Base-by-base conservation (phyloP, 805 yeast species). In the Cyberlindnera xishuangbannaensis region DNA sequence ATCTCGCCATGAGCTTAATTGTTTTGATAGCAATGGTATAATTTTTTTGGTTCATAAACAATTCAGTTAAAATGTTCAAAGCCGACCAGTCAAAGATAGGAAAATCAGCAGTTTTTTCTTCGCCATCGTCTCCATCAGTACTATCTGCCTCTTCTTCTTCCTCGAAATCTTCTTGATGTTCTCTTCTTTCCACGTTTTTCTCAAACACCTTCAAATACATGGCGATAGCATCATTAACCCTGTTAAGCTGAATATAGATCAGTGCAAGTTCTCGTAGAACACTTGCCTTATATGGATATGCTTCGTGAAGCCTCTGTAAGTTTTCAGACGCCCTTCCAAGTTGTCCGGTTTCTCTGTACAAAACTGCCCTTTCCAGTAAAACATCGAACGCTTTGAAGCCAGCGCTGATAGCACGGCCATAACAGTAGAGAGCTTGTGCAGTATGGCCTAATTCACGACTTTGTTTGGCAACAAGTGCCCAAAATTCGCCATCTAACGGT, bases 51-150 rank as follows among this genome's bases (percentile, higher is more conserved):
- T 76, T 73, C n/a, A 77, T 67, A 48, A 83, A 82, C 24, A 90
- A 62, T 48, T 92, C 97, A 7, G 83, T 71, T 27, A 90, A 62
- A 39, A 86, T 84, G 48, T 92, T 90, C 30, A 90, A 65, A 39
- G 84, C 88, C 0, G 95, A 81, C 95, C 95, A 92, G 30, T 77
- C 86, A 55, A 90, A 92, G 15, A 57, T 56, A 1, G 85, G 64
- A 36, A 70, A 67, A 25, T 48, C 40, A 31, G 35, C 6, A 32
- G 41, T 43, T 3, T 45, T 40, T 3, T 43, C 49, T 10, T 43
- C 53, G 2, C 40, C 43, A 7, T 41, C 50, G 8, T 55, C 58
- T 14, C 53, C 55, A 5, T 56, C 59, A 1, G 9, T 12, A 20
- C 11, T 9, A 12, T 9, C 23, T 9, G 23, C 9, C 23, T 20